phyloP scores from a whole-genome alignment of 495 filamentous ascomycete species.

The Cercophora sp. region DNA sequence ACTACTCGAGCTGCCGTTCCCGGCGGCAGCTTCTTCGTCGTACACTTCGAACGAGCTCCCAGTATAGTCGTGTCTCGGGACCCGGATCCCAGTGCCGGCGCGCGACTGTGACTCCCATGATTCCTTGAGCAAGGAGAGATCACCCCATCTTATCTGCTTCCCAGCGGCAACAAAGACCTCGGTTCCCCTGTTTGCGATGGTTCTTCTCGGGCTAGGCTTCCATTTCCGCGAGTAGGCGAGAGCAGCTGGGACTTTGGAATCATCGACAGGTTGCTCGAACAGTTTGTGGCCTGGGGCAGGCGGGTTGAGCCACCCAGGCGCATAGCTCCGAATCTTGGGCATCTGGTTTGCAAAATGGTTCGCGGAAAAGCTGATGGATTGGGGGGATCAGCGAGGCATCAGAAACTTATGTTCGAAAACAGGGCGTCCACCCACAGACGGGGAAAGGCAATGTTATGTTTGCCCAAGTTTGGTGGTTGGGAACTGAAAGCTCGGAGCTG shows the following conservation, averaged over 20 bases:
- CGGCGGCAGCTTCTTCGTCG: slow-evolving; percentile 23
- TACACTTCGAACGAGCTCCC: slow-evolving; percentile 30
- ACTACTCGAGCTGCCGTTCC: slow-evolving; percentile 11
- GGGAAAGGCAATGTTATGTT: not conserved
- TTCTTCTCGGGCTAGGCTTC: slow-evolving; percentile 57
- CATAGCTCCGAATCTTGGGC: slow-evolving; percentile 77
- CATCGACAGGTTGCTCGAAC: slow-evolving; percentile 48
- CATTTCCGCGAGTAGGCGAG: slow-evolving; percentile 34
- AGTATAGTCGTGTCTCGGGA: slow-evolving; percentile 34
- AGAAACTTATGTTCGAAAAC: no score
- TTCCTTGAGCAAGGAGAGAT: slow-evolving; percentile 70
- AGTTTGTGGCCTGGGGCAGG: slow-evolving; percentile 69
- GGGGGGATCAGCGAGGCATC: no score
- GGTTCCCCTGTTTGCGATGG: slow-evolving; percentile 67
- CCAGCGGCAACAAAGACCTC: slow-evolving; percentile 82
- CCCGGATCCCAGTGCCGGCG: slow-evolving; percentile 10
- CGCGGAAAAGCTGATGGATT: no score
- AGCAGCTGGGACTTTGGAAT: slow-evolving; percentile 17
- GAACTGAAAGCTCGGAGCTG: slow-evolving; percentile 3
- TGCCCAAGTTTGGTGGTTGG: slow-evolving; percentile 5
- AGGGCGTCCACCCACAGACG: no score
- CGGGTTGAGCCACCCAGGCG: slow-evolving; percentile 75
- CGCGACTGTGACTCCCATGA: slow-evolving; percentile 49
- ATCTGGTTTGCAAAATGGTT: no score
- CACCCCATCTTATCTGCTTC: slow-evolving; percentile 82